Conservation (phyloP, 2,329 filamentous ascomycete species). For the Trichophyton schoenleinii region DNA sequence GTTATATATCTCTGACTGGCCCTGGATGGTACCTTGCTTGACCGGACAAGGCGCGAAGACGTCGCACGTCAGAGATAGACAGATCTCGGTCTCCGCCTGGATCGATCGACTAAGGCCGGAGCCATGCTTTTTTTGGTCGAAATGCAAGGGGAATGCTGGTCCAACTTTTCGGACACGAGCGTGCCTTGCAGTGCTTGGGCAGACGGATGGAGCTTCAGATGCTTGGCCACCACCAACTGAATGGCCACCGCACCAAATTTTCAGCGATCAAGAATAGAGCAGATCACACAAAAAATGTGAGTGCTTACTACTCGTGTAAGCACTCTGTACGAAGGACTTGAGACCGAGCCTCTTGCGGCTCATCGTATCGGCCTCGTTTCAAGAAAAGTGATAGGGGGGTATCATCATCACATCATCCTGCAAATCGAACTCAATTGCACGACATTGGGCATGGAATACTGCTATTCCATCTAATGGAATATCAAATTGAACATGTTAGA, state of each 20-base stretch:
- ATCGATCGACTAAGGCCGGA: background rate
- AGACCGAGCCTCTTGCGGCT: background rate
- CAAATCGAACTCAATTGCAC: background rate
- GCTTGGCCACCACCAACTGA: background rate
- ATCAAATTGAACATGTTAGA: background rate
- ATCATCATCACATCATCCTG: background rate
- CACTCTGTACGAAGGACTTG: background rate
- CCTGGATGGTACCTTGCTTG: background rate
- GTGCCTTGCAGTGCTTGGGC: background rate
- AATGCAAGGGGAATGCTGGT: background rate
- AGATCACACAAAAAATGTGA: background rate
- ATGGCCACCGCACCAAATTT: background rate
- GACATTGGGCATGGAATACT: background rate
- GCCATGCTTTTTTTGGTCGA: background rate
- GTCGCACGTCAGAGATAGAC: slow-evolving; percentile 6
- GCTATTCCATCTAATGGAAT: background rate
- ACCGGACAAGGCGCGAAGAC: background rate
- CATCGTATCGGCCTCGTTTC: background rate
- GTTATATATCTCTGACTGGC: background rate
- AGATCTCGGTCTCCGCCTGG: background rate
- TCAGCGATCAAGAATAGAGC: background rate
- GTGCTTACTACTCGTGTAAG: background rate
- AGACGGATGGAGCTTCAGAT: background rate
- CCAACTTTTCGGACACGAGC: background rate
- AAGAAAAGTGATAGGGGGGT: background rate